A percentile compares a stretch with the other conserved stretches of the same genome.
Conservation (phyloP, 345 rosid species). For the Sonneratia caseolaris region DNA sequence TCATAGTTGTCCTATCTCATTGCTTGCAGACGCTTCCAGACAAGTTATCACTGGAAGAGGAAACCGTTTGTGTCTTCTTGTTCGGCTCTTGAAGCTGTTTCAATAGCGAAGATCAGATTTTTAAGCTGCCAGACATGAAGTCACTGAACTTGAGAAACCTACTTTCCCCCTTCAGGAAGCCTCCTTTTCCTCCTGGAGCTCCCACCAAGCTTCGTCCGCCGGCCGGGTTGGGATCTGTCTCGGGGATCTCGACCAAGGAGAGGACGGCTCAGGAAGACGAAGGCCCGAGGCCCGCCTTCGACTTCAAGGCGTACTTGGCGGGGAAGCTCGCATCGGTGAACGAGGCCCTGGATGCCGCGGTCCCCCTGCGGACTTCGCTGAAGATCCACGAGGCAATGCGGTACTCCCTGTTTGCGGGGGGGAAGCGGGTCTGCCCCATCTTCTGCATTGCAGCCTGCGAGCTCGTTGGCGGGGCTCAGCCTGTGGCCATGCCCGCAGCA, state of each 20-base stretch:
- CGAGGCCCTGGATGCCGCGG: conserved; percentile 57
- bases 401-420: conserved; percentile 52
- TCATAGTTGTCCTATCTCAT: too few species aligned
- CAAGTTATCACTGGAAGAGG: too few species aligned
- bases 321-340: conserved; percentile 49
- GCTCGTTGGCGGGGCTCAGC: conserved; percentile 44
- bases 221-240: conserved; percentile 12
- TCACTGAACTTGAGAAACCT: conserved; percentile 36
- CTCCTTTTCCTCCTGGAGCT: neutral
- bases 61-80: too few species aligned
- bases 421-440: conserved; percentile 57
- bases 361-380: conserved; percentile 33
- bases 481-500: conserved; percentile 41
- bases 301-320: conserved; percentile 71
- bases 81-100: too few species aligned
- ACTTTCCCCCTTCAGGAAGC: conserved; percentile 7
- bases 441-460: conserved; percentile 60
- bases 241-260: conserved; percentile 40
- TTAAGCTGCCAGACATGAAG: conserved; percentile 26
- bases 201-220: conserved; percentile 4
- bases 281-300: conserved; percentile 33
- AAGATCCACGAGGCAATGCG: conserved; percentile 63
- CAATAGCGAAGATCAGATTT: too few species aligned
- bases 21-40: too few species aligned
- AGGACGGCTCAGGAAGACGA: conserved; percentile 24